These are phyloP conservation scores for Phytophthora quininea DNA, from an alignment of 352 stramenopile genomes.

Conservation along the genomic window DNA sequence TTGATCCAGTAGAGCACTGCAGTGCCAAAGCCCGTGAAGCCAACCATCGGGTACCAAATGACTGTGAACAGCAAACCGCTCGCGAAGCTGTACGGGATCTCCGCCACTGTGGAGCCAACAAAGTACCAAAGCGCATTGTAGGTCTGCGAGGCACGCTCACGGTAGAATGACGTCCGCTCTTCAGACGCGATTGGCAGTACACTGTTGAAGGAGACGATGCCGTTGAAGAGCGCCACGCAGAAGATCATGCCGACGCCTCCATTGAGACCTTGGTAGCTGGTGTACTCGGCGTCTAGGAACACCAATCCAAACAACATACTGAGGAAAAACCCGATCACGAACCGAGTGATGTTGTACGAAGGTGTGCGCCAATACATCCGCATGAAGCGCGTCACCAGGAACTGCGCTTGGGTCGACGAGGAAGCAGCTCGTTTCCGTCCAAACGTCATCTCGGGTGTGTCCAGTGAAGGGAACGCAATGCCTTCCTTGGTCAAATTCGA, in stretches of 20 bases:
- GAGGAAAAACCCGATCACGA: constrained; percentile 59
- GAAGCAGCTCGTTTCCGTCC: constrained; percentile 38
- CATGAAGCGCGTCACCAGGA: constrained; percentile 50
- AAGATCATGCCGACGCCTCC: constrained; percentile 82
- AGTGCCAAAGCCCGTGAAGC: constrained; percentile 37
- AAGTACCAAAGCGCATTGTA: constrained; percentile 74
- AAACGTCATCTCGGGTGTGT: constrained; percentile 41
- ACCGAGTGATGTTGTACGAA: constrained; percentile 79
- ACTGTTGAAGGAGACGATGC: constrained; percentile 66
- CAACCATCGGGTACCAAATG: constrained; percentile 54
- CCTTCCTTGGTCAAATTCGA: constrained; percentile 40
- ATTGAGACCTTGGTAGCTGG: constrained; percentile 43
- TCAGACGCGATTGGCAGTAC: constrained; percentile 74
- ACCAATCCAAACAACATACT: constrained; percentile 65
- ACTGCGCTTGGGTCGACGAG: constrained; percentile 29
- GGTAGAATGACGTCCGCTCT: constrained; percentile 64
- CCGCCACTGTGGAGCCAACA: constrained; percentile 42
- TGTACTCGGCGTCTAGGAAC: constrained; percentile 67
- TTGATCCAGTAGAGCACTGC: constrained; percentile 68
- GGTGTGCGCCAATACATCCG: constrained; percentile 83
- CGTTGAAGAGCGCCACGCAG: constrained; percentile 77
- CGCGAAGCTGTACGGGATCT: constrained; percentile 68
- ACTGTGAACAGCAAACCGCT: constrained; percentile 44
- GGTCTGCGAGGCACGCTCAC: constrained; percentile 79
- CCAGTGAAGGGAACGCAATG: constrained; percentile 31